Evolutionary conservation across 2,329 filamentous ascomycete species (phyloP).

Genomic region (Pyrenophora seminiperda): DNA sequence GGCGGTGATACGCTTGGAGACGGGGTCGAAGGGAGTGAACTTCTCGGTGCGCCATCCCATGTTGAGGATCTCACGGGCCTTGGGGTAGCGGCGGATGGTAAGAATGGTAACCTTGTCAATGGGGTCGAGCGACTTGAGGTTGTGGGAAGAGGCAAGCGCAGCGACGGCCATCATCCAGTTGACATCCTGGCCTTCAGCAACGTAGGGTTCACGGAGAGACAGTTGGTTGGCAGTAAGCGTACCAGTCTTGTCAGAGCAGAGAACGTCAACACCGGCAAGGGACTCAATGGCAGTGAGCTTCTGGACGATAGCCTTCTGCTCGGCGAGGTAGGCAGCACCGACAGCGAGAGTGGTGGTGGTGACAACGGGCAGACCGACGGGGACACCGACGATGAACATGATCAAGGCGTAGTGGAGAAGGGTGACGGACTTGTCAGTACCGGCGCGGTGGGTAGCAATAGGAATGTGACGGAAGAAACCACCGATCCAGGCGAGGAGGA

Average conservation of each 20-base stretch:
- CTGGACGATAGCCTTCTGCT: slow-evolving; percentile 80
- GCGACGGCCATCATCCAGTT: slow-evolving; percentile 87
- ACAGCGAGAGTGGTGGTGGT: slow-evolving; percentile 79
- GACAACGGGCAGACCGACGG: slow-evolving; percentile 77
- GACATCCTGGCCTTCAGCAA: slow-evolving; percentile 76
- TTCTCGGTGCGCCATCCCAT: slow-evolving; percentile 78
- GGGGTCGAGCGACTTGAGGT: slow-evolving; percentile 77
- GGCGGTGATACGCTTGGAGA: slow-evolving; percentile 78
- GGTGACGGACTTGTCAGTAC: slow-evolving; percentile 59
- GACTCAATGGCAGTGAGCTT: slow-evolving; percentile 81
- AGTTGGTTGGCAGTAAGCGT: slow-evolving; percentile 77
- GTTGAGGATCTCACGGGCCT: slow-evolving; percentile 75
- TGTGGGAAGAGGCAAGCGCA: slow-evolving; percentile 77
- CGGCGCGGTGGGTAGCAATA: slow-evolving; percentile 63
- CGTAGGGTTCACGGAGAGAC: slow-evolving; percentile 76
- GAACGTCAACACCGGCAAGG: slow-evolving; percentile 68
- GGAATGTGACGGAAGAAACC: slow-evolving; percentile 75
- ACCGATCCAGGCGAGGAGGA: slow-evolving; percentile 75
- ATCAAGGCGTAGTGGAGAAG: slow-evolving; percentile 57
- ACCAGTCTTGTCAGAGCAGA: slow-evolving; percentile 83
- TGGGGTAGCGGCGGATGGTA: slow-evolving; percentile 76
- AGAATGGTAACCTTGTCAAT: slow-evolving; percentile 81
- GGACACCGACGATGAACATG: slow-evolving; percentile 76
- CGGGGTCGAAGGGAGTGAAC: slow-evolving; percentile 78
- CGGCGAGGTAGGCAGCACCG: slow-evolving; percentile 75